A percentile compares a stretch with the other conserved stretches of the same genome.
phyloP scores from a whole-genome alignment of 2,329 filamentous ascomycete genomes.

The Lachnellula arida region DNA sequence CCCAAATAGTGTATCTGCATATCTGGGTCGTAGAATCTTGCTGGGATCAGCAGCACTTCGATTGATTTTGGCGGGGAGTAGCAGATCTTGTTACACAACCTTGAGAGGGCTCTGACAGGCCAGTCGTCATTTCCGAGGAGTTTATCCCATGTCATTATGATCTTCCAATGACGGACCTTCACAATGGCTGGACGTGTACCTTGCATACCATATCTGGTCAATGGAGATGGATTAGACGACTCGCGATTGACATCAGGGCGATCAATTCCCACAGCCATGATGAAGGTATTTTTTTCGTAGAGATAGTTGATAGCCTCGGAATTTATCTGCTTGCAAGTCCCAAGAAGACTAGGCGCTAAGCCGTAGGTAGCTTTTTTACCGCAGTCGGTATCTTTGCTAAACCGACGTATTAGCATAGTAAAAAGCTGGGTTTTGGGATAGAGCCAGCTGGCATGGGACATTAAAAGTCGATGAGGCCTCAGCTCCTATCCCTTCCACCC shows the following conservation, averaged over 20 bases:
- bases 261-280: constrained; percentile 1
- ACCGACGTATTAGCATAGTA: too few species aligned
- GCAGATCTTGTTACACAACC: not conserved
- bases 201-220: too few species aligned
- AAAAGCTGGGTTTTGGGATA: too few species aligned
- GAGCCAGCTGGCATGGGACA: too few species aligned
- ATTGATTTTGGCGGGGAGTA: not conserved
- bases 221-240: too few species aligned
- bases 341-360: constrained; percentile 1
- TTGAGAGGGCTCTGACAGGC: not conserved
- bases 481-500: too few species aligned
- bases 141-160: not conserved
- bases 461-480: not conserved
- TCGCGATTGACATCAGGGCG: too few species aligned
- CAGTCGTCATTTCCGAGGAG: too few species aligned
- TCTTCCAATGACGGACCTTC: not conserved
- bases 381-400: not conserved
- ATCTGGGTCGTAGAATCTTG: not conserved
- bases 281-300: constrained; percentile 10
- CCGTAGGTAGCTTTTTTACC: not conserved
- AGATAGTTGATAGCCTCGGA: constrained; percentile 6
- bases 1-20: too few species aligned
- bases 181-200: not conserved
- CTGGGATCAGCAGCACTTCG: not conserved
- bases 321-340: constrained; percentile 3